phyloP scores from a whole-genome alignment of 257 asterid species.

The Gentiana dahurica region DNA sequence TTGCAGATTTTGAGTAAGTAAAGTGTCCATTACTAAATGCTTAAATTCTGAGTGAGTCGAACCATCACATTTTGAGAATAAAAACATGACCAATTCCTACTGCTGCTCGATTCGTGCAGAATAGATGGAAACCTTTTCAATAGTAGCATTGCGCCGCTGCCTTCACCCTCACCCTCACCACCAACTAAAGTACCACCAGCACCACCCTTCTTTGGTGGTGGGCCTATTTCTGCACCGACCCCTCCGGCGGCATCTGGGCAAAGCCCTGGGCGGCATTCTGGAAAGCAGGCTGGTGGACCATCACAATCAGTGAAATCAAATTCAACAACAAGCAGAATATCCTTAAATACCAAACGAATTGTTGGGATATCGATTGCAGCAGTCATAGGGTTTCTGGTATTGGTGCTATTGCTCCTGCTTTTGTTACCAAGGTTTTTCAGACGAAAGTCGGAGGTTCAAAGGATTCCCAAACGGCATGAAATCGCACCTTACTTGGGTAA shows the following conservation, averaged over 20 bases:
- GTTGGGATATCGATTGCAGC: conserved; percentile 78
- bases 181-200: conserved; percentile 37
- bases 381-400: conserved; percentile 50
- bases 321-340: conserved; percentile 31
- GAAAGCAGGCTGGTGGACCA: conserved; percentile 56
- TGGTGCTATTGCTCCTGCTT: conserved; percentile 57
- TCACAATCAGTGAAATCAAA: conserved; percentile 39
- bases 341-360: conserved; percentile 43
- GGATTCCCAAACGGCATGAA: conserved; percentile 63
- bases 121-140: conserved; percentile 72
- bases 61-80: no score
- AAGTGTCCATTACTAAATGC: no score
- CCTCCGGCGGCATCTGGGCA: conserved; percentile 49
- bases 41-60: no score
- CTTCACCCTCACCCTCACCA: conserved; percentile 49
- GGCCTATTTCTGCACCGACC: conserved; percentile 23
- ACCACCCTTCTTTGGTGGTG: conserved; percentile 57
- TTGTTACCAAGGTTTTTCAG: conserved; percentile 56
- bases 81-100: not conserved
- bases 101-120: conserved; percentile 35
- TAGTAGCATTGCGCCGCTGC: conserved; percentile 39
- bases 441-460: conserved; percentile 39
- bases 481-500: conserved; percentile 57
- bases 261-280: conserved; percentile 26
- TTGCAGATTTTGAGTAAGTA: not conserved